Conservation (phyloP, 371 early-diverging fungal genomes). For the Mortierella sp. region DNA sequence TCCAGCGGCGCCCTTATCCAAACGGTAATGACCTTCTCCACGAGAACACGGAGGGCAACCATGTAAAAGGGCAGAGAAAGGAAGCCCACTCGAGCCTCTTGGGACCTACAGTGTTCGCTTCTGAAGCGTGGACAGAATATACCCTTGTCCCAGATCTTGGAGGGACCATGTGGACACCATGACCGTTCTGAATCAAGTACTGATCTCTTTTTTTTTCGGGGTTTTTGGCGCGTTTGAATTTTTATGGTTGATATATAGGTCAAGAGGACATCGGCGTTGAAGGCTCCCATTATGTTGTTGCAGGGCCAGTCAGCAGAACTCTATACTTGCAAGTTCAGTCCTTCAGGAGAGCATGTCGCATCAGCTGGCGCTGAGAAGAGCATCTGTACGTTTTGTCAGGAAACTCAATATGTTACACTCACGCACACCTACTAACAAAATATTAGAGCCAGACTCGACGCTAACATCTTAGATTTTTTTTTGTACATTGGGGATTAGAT, state of each 20-base stretch:
- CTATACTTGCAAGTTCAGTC: conserved; percentile 87
- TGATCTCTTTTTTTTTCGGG: not conserved
- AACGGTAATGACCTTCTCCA: conserved; percentile 60
- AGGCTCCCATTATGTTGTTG: conserved; percentile 59
- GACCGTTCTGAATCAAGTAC: not conserved
- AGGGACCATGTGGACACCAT: not conserved
- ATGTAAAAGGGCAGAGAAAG: not conserved
- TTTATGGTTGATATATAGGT: conserved; percentile 58
- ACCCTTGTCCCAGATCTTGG: not conserved
- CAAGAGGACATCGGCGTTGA: conserved; percentile 88
- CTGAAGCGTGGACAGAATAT: not conserved
- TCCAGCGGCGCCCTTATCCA: conserved; percentile 72
- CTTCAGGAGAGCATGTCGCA: conserved; percentile 87
- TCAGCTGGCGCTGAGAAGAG: conserved; percentile 87
- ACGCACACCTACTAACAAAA: not conserved
- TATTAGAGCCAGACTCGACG: not conserved
- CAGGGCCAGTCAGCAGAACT: conserved; percentile 80
- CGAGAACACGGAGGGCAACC: not conserved
- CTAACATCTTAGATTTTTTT: not conserved
- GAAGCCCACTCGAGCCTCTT: too few relatives aligned
- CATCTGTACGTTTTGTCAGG: conserved; percentile 72
- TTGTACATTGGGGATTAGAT: conserved; percentile 59
- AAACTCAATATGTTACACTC: not conserved
- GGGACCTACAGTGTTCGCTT: not conserved
- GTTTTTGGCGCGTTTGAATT: not conserved